phyloP scores from a whole-genome alignment of 2,329 filamentous ascomycete species.

The Neofusicoccum umdonicola region DNA sequence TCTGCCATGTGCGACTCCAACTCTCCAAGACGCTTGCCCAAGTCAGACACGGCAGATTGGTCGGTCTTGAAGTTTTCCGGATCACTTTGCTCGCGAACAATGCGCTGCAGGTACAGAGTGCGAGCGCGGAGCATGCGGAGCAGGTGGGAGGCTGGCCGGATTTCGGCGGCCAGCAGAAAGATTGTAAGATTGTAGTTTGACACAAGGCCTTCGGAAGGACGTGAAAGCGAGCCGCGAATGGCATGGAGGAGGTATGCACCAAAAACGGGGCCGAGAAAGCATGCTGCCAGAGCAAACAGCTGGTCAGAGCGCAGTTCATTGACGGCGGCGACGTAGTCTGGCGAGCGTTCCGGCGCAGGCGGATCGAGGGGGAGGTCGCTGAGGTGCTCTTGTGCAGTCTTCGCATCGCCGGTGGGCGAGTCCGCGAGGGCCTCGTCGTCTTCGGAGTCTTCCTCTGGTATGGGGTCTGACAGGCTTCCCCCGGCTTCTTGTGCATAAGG shows the following conservation, averaged over 20 bases:
- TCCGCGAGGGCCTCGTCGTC: constrained; percentile 18
- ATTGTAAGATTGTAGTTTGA: constrained; percentile 92
- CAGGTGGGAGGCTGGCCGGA: constrained; percentile 77
- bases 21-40: constrained; percentile 59
- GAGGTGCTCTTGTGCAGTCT: not conserved
- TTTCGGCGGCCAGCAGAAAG: constrained; percentile 82
- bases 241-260: constrained; percentile 82
- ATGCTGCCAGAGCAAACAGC: constrained; percentile 69
- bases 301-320: constrained; percentile 73
- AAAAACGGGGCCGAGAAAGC: constrained; percentile 73
- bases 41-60: constrained; percentile 23
- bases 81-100: constrained; percentile 48
- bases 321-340: constrained; percentile 44
- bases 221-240: constrained; percentile 75
- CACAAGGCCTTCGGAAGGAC: constrained; percentile 80
- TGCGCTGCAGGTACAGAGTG: constrained; percentile 76
- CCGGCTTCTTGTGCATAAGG: not conserved
- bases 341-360: not conserved
- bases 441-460: constrained; percentile 32
- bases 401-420: not conserved
- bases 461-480: constrained; percentile 19
- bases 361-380: not conserved
- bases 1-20: constrained; percentile 61
- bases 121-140: constrained; percentile 76
- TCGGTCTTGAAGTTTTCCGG: constrained; percentile 27